These are phyloP conservation scores for Silene latifolia DNA, from an alignment of 148 eudicot species.

Conservation along the genomic window DNA sequence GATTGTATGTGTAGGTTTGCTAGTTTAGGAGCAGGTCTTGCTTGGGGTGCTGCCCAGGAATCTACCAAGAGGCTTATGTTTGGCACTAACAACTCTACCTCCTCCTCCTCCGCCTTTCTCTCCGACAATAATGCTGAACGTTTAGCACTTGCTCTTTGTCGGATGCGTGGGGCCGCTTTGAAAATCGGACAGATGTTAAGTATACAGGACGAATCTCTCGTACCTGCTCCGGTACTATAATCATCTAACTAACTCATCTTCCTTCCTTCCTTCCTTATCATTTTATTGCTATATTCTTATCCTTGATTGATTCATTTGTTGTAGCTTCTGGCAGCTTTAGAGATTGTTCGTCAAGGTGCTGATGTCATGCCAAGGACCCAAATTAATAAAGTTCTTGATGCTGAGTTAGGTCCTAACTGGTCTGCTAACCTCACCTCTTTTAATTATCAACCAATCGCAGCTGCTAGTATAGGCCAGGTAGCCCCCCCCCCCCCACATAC, in stretches of 20 bases:
- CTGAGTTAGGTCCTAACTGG: conserved; percentile 87
- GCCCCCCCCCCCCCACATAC: no score
- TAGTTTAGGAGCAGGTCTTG: conserved; percentile 96
- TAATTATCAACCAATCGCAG: conserved; percentile 89
- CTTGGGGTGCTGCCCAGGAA: conserved; percentile 96
- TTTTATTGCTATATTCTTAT: background rate
- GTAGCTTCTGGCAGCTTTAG: conserved; percentile 92
- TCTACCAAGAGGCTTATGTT: conserved; percentile 71
- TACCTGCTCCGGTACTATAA: conserved; percentile 80
- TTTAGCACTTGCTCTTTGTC: conserved; percentile 90
- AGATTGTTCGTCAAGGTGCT: conserved; percentile 99
- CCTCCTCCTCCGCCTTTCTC: conserved; percentile 76
- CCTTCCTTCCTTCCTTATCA: background rate
- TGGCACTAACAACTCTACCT: conserved; percentile 46
- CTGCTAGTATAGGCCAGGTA: conserved; percentile 93
- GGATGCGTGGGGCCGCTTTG: conserved; percentile 99
- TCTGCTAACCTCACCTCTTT: conserved; percentile 74
- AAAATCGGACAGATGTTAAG: conserved; percentile 98
- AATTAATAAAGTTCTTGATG: conserved; percentile 83
- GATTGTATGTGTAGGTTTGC: no score
- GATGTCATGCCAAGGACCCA: conserved; percentile 95
- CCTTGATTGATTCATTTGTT: background rate
- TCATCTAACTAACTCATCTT: background rate
- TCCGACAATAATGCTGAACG: conserved; percentile 92
- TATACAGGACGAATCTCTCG: conserved; percentile 89